These are phyloP conservation scores for Fomitopsis pinicola DNA, from an alignment of 1,284 basidiomycete species.

Conservation along the genomic window DNA sequence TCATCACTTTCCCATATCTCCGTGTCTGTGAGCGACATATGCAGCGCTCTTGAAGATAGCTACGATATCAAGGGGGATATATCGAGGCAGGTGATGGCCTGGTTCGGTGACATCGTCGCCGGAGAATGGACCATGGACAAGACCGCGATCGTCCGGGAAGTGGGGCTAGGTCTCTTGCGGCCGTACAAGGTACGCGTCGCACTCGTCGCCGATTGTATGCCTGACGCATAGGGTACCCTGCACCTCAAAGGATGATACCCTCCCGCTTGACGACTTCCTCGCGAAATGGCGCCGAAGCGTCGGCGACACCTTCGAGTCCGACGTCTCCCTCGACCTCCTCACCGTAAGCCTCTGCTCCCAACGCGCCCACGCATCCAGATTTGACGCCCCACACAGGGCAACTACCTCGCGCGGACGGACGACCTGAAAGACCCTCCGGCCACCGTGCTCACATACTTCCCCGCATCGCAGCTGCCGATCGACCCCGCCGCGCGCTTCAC, in stretches of 20 bases:
- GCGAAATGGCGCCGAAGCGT: conserved; percentile 64
- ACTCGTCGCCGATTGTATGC: no score
- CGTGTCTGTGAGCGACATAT: conserved; percentile 50
- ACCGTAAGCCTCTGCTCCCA: conserved; percentile 42
- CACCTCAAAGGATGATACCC: conserved; percentile 47
- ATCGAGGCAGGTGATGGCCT: conserved; percentile 64
- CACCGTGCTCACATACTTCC: conserved; percentile 58
- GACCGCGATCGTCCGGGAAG: conserved; percentile 52
- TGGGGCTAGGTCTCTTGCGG: conserved; percentile 70
- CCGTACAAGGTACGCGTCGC: conserved; percentile 47
- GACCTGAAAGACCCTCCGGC: conserved; percentile 24
- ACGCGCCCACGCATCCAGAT: background rate
- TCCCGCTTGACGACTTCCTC: conserved; percentile 53
- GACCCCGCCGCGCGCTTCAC: conserved; percentile 76
- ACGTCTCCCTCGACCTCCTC: conserved; percentile 58
- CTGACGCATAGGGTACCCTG: background rate
- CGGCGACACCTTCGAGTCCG: conserved; percentile 67
- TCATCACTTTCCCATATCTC: conserved; percentile 44
- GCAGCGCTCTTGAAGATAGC: conserved; percentile 59
- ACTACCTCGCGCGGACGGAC: conserved; percentile 51
- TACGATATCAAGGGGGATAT: conserved; percentile 67
- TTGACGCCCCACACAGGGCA: conserved; percentile 47
- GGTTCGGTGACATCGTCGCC: conserved; percentile 68
- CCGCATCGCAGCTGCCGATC: conserved; percentile 65
- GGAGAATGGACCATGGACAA: conserved; percentile 64